Conservation (phyloP, 257 asterid genomes). For the Salvia rosmarinus region DNA sequence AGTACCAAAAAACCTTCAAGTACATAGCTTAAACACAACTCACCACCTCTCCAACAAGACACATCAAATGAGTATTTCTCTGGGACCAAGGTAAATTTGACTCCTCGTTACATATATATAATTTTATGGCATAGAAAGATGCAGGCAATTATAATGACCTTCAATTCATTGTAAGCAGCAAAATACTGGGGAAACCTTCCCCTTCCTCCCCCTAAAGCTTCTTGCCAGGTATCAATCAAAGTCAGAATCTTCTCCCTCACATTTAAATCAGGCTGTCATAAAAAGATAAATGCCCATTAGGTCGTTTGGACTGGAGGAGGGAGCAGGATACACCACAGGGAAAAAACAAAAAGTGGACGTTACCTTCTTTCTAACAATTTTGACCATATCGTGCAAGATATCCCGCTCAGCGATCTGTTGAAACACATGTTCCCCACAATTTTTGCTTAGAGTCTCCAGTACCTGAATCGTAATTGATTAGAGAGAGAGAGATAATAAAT, state of each 20-base stretch:
- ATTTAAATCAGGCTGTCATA: slow-evolving; percentile 78
- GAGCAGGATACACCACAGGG: slow-evolving; percentile 1
- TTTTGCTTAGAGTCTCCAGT: slow-evolving; percentile 93
- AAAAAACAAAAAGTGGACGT: not conserved
- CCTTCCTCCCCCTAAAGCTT: slow-evolving; percentile 82
- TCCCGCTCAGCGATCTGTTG: slow-evolving; percentile 93
- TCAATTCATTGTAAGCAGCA: slow-evolving; percentile 91
- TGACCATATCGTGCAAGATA: slow-evolving; percentile 90
- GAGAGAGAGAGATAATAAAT: not conserved
- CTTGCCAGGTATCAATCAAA: slow-evolving; percentile 95
- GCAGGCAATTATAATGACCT: slow-evolving; percentile 52
- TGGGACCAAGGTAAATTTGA: not conserved
- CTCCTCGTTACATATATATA: not conserved
- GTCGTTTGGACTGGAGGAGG: not conserved
- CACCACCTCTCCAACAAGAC: slow-evolving; percentile 1
- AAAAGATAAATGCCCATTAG: slow-evolving; percentile 14
- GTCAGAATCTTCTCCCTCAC: slow-evolving; percentile 94
- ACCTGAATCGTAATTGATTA: slow-evolving; percentile 56
- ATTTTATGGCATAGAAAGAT: slow-evolving; percentile 4
- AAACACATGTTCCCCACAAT: slow-evolving; percentile 89
- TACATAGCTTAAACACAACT: not conserved
- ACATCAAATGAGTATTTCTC: not conserved
- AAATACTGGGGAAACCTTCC: slow-evolving; percentile 88
- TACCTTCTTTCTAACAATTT: slow-evolving; percentile 94
- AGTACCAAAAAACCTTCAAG: not conserved